phyloP scores from a whole-genome alignment of 2,329 filamentous ascomycete species.

The Apiospora saccharicola region DNA sequence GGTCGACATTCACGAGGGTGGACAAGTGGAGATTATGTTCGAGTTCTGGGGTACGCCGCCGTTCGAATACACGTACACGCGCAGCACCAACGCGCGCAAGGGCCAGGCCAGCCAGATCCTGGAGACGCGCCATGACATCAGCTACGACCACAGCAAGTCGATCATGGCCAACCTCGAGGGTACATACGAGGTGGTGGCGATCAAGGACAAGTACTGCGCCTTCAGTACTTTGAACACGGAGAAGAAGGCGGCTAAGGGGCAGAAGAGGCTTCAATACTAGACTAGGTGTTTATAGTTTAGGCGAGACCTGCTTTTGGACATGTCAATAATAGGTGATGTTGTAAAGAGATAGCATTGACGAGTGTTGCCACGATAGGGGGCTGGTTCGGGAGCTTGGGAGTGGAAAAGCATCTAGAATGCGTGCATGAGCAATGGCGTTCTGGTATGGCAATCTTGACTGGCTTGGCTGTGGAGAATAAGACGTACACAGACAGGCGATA shows the following conservation, averaged over 20 bases:
- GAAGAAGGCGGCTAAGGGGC: constrained; percentile 53
- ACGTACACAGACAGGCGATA: not conserved
- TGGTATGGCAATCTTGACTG: constrained; percentile 22
- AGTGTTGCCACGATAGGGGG: not conserved
- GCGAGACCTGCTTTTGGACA: constrained; percentile 7
- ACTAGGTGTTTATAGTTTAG: constrained; percentile 31
- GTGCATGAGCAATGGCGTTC: constrained; percentile 24
- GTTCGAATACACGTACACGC: constrained; percentile 97
- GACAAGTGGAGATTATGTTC: constrained; percentile 90
- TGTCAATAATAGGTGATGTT: not conserved
- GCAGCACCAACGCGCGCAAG: constrained; percentile 84
- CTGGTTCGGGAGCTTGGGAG: constrained; percentile 5
- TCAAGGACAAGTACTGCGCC: constrained; percentile 91
- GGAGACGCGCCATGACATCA: constrained; percentile 89
- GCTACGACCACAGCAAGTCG: constrained; percentile 80
- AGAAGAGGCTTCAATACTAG: constrained; percentile 47
- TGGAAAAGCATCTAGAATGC: constrained; percentile 22
- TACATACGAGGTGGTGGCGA: constrained; percentile 95
- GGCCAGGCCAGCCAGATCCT: constrained; percentile 81
- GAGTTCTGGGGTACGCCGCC: constrained; percentile 95
- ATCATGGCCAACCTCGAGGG: constrained; percentile 91
- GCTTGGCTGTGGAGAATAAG: constrained; percentile 15
- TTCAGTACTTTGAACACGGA: constrained; percentile 76
- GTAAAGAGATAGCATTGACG: not conserved
- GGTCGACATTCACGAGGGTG: constrained; percentile 96